Conservation (phyloP, 768 basidiomycete genomes). For the Leccinum subtestaceum region DNA sequence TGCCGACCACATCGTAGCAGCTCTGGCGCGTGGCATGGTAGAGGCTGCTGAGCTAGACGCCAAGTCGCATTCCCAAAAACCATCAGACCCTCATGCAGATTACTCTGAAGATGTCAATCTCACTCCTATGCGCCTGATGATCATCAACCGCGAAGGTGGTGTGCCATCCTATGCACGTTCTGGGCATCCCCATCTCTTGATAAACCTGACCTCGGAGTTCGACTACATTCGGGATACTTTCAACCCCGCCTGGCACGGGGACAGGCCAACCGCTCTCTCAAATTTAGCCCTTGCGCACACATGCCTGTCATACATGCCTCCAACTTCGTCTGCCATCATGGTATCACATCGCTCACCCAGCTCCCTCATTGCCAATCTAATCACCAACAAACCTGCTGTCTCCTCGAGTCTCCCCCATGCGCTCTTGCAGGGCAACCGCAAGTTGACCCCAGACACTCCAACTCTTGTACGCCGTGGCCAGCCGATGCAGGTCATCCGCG, state of each 20-base stretch:
- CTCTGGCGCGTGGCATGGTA: conserved; percentile 82
- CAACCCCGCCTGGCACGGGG: conserved; percentile 64
- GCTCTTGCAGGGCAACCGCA: conserved; percentile 80
- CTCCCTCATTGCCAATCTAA: conserved; percentile 93
- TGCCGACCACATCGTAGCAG: conserved; percentile 85
- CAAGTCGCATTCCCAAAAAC: conserved; percentile 31
- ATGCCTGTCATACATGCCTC: conserved; percentile 90
- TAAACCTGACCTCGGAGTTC: conserved; percentile 90
- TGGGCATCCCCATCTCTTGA: conserved; percentile 91
- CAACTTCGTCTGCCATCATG: conserved; percentile 90
- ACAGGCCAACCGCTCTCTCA: conserved; percentile 81
- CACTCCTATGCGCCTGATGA: conserved; percentile 93
- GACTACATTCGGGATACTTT: conserved; percentile 85
- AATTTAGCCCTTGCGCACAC: conserved; percentile 83
- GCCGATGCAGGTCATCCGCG: conserved; percentile 79
- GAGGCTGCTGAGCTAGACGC: conserved; percentile 51
- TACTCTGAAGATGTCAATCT: conserved; percentile 67
- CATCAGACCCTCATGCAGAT: conserved; percentile 34
- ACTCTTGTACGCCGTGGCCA: conserved; percentile 88
- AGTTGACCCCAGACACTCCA: conserved; percentile 86
- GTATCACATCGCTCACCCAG: conserved; percentile 96
- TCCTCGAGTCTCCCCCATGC: conserved; percentile 95
- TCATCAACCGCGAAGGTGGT: conserved; percentile 95
- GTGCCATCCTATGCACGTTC: conserved; percentile 95
- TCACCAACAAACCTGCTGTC: conserved; percentile 96